phyloP scores from a whole-genome alignment of 306 rosid genomes.

The Hippophae gyantsensis region DNA sequence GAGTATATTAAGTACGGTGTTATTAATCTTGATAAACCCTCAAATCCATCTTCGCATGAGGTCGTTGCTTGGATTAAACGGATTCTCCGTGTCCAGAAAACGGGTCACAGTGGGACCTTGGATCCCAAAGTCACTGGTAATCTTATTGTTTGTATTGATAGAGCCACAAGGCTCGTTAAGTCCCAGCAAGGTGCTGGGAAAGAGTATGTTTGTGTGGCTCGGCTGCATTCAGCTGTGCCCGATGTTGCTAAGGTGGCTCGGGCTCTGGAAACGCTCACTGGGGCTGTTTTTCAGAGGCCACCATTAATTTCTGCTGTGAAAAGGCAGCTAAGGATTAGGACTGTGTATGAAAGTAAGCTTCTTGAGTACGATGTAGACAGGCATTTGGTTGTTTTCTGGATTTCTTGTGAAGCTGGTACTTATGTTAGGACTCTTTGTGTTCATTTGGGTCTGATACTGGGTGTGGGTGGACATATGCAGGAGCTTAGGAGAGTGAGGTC shows the following conservation, averaged over 20 bases:
- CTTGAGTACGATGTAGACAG: slow-evolving; percentile 64
- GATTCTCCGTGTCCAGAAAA: slow-evolving; percentile 65
- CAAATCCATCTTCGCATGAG: slow-evolving; percentile 86
- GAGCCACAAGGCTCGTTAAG: slow-evolving; percentile 72
- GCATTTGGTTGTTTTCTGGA: slow-evolving; percentile 70
- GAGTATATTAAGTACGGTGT: slow-evolving; percentile 69
- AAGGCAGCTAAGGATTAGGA: slow-evolving; percentile 78
- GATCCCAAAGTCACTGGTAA: slow-evolving; percentile 85
- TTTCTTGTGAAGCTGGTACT: slow-evolving; percentile 74
- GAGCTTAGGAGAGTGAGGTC: slow-evolving; percentile 80
- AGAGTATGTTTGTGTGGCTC: slow-evolving; percentile 71
- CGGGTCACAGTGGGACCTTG: slow-evolving; percentile 79
- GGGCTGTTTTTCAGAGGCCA: slow-evolving; percentile 79
- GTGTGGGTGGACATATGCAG: slow-evolving; percentile 84
- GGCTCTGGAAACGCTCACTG: slow-evolving; percentile 70
- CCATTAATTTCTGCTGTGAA: slow-evolving; percentile 79
- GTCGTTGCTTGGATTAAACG: slow-evolving; percentile 84
- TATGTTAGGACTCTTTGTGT: slow-evolving; percentile 81
- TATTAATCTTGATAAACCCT: slow-evolving; percentile 70
- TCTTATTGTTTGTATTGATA: slow-evolving; percentile 67
- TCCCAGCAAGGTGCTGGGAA: slow-evolving; percentile 86
- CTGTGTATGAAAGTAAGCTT: slow-evolving; percentile 80
- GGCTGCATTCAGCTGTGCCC: slow-evolving; percentile 61
- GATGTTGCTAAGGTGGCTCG: slow-evolving; percentile 61
- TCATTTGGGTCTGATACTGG: slow-evolving; percentile 75